Evolutionary conservation across 2,329 filamentous ascomycete species (phyloP).

Genomic region (Phoma herbarum): DNA sequence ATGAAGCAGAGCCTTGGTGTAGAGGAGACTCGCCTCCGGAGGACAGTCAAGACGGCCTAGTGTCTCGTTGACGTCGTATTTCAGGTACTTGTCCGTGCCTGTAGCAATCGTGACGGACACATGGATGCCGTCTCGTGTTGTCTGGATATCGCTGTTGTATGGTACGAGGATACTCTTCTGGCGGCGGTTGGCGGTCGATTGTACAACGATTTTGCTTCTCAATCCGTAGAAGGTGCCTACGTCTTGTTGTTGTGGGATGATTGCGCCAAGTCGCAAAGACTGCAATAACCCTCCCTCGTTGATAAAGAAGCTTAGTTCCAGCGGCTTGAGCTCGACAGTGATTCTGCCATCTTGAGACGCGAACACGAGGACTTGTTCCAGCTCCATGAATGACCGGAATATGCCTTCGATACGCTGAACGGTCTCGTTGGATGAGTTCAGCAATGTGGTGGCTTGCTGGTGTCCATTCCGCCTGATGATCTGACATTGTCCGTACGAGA

Average conservation of each 20-base stretch:
- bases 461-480: constrained; percentile 7
- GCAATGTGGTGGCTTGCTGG: neutral
- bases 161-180: constrained; percentile 58
- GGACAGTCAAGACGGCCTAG: constrained; percentile 67
- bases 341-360: constrained; percentile 53
- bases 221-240: constrained; percentile 69
- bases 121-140: constrained; percentile 49
- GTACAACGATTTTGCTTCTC: constrained; percentile 65
- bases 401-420: constrained; percentile 54
- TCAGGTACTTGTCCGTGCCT: constrained; percentile 53
- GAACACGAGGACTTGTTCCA: constrained; percentile 55
- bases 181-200: constrained; percentile 45
- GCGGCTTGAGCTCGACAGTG: constrained; percentile 60
- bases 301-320: constrained; percentile 65
- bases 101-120: constrained; percentile 53
- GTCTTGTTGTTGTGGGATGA: constrained; percentile 67
- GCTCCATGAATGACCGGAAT: constrained; percentile 62
- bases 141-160: neutral
- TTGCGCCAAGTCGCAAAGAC: constrained; percentile 59
- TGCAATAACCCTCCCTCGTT: constrained; percentile 55
- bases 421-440: constrained; percentile 45
- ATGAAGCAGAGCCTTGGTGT: constrained; percentile 67
- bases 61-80: constrained; percentile 63
- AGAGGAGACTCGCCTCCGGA: constrained; percentile 63
- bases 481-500: constrained; percentile 24